Conservation (phyloP, 2,329 filamentous ascomycete genomes). For the Aspergillus pseudoglaucus region DNA sequence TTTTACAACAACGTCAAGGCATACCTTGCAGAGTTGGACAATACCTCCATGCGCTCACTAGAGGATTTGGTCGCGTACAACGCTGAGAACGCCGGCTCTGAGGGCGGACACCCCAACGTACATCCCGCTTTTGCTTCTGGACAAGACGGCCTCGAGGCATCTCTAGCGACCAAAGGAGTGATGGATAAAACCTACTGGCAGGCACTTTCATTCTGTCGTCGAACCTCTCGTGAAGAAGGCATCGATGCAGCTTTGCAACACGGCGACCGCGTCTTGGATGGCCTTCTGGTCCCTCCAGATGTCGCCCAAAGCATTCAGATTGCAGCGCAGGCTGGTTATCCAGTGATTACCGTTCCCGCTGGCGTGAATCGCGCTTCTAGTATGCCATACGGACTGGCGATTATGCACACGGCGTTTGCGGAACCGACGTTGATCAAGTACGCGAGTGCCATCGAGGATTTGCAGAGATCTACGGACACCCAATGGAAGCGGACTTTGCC, state of each 20-base stretch:
- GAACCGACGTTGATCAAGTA: constrained; percentile 55
- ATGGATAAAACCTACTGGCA: constrained; percentile 61
- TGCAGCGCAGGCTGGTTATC: constrained; percentile 70
- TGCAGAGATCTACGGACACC: constrained; percentile 42
- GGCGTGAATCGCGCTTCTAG: constrained; percentile 49
- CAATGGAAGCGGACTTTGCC: constrained; percentile 46
- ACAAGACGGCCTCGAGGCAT: constrained; percentile 64
- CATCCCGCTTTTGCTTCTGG: constrained; percentile 62
- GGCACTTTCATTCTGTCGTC: constrained; percentile 57
- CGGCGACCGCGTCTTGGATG: constrained; percentile 46
- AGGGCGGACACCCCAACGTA: constrained; percentile 58
- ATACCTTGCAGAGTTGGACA: constrained; percentile 58
- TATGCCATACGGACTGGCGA: constrained; percentile 56
- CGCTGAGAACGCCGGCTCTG: constrained; percentile 55
- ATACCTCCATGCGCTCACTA: constrained; percentile 54
- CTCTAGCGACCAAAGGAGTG: constrained; percentile 53
- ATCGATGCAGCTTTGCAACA: constrained; percentile 61
- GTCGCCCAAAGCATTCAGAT: constrained; percentile 63
- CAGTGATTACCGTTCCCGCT: constrained; percentile 62
- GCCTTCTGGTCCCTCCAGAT: constrained; percentile 61
- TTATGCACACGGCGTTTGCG: constrained; percentile 57
- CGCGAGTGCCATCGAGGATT: constrained; percentile 58
- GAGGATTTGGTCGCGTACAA: constrained; percentile 63
- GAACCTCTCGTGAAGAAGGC: constrained; percentile 55
- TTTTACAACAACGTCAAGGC: constrained; percentile 56